Conservation (phyloP, 2,329 filamentous ascomycete species). For the Sclerotinia spermophila region DNA sequence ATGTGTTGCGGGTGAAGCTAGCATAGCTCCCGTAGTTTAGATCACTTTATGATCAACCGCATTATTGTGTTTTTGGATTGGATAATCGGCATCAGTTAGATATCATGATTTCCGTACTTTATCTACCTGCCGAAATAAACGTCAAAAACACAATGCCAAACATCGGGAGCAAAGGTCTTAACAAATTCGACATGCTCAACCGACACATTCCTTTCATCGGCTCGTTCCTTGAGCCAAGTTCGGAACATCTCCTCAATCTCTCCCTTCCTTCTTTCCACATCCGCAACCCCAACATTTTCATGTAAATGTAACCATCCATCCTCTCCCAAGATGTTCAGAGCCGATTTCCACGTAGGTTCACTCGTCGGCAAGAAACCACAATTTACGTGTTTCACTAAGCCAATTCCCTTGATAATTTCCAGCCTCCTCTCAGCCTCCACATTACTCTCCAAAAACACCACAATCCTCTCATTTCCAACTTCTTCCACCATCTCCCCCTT, state of each 20-base stretch:
- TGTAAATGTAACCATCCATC: slow-evolving; percentile 61
- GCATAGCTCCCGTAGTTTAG: background rate
- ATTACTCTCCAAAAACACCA: slow-evolving; percentile 70
- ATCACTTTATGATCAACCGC: background rate
- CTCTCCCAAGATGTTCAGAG: slow-evolving; percentile 45
- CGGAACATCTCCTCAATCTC: slow-evolving; percentile 29
- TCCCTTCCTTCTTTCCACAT: slow-evolving; percentile 42
- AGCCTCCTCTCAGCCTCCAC: slow-evolving; percentile 39
- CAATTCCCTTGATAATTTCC: slow-evolving; percentile 38
- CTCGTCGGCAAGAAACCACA: slow-evolving; percentile 60
- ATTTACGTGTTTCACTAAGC: slow-evolving; percentile 52
- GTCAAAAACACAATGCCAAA: slow-evolving; percentile 70
- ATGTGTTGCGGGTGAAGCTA: background rate
- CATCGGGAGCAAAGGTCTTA: slow-evolving; percentile 66
- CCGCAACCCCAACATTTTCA: slow-evolving; percentile 58
- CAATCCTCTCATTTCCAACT: slow-evolving; percentile 50
- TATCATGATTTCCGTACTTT: background rate
- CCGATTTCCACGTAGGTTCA: slow-evolving; percentile 49
- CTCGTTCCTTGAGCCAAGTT: slow-evolving; percentile 21
- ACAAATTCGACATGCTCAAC: slow-evolving; percentile 60
- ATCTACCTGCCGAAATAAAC: slow-evolving; percentile 40
- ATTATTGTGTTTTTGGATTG: background rate
- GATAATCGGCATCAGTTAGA: background rate
- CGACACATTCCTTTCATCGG: slow-evolving; percentile 28
- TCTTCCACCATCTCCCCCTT: slow-evolving; percentile 37